Evolutionary conservation across 345 rosid genomes (phyloP).

Genomic region (Sonneratia alba): DNA sequence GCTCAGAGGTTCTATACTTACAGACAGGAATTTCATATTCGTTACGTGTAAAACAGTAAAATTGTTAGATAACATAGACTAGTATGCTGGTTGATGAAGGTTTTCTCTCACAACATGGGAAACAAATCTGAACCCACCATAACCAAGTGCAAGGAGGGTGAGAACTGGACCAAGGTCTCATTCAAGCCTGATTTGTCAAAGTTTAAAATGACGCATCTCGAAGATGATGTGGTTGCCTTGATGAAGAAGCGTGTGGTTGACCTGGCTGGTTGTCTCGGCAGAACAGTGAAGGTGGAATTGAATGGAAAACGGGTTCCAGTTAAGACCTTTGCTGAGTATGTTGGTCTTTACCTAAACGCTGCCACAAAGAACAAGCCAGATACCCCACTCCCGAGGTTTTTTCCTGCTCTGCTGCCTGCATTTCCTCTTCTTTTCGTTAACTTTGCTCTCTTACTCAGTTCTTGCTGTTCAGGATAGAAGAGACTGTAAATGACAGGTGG

Average conservation of each 20-base stretch:
- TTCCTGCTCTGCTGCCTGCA: neutral
- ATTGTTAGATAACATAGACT: too few species aligned
- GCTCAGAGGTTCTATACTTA: neutral
- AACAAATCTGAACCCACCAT: conserved; percentile 66
- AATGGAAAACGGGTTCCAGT: conserved; percentile 68
- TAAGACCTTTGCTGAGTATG: conserved; percentile 69
- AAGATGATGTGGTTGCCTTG: conserved; percentile 83
- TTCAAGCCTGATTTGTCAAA: conserved; percentile 79
- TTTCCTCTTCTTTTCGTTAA: neutral
- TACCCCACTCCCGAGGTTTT: conserved; percentile 51
- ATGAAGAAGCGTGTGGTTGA: conserved; percentile 90
- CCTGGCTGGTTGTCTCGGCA: conserved; percentile 92
- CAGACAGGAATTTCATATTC: neutral
- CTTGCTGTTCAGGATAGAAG: conserved; percentile 42
- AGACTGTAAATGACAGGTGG: conserved; percentile 81
- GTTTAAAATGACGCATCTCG: conserved; percentile 69
- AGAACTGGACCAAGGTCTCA: conserved; percentile 90
- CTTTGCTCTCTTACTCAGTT: conserved; percentile 9
- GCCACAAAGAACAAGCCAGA: conserved; percentile 23
- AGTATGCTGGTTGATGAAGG: conserved; percentile 27
- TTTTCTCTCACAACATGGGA: conserved; percentile 82
- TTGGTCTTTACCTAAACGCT: conserved; percentile 54
- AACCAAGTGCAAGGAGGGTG: conserved; percentile 54
- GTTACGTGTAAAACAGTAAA: neutral
- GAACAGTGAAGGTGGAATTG: conserved; percentile 79